Conservation (phyloP, 1,284 basidiomycete species). For the Trametes hirsuta region DNA sequence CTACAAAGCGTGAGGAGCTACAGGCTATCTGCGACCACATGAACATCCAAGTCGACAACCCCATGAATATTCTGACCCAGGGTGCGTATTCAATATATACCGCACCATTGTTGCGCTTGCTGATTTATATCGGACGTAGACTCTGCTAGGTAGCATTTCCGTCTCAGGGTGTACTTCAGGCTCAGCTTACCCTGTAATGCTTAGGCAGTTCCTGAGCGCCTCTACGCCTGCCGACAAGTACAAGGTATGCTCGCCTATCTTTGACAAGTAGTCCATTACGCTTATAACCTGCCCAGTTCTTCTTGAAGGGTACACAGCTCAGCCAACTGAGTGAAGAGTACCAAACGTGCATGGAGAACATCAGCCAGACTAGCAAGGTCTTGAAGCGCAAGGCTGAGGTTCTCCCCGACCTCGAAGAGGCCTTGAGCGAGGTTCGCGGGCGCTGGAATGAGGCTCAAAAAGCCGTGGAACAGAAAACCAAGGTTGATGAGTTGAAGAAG, state of each 20-base stretch:
- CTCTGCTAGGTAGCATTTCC: slow-evolving; percentile 39
- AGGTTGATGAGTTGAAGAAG: slow-evolving; percentile 72
- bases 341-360: slow-evolving; percentile 73
- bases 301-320: slow-evolving; percentile 92
- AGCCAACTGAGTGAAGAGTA: slow-evolving; percentile 90
- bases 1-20: slow-evolving; percentile 85
- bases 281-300: slow-evolving; percentile 62
- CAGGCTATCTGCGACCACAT: slow-evolving; percentile 90
- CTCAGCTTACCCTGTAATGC: slow-evolving; percentile 39
- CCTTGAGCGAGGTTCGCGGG: slow-evolving; percentile 59
- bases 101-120: neutral
- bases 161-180: neutral
- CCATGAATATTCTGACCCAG: slow-evolving; percentile 93
- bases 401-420: slow-evolving; percentile 72
- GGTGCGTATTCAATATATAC: slow-evolving; percentile 46
- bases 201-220: slow-evolving; percentile 86
- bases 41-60: slow-evolving; percentile 97
- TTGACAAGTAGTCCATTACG: neutral
- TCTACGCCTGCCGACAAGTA: slow-evolving; percentile 91
- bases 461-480: slow-evolving; percentile 72
- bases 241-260: slow-evolving; percentile 50
- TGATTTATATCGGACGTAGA: slow-evolving; percentile 33
- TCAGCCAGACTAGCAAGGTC: slow-evolving; percentile 65
- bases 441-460: slow-evolving; percentile 76
- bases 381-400: slow-evolving; percentile 71